Conservation (phyloP, 129 eudicot species). For the Cynara cardunculus region DNA sequence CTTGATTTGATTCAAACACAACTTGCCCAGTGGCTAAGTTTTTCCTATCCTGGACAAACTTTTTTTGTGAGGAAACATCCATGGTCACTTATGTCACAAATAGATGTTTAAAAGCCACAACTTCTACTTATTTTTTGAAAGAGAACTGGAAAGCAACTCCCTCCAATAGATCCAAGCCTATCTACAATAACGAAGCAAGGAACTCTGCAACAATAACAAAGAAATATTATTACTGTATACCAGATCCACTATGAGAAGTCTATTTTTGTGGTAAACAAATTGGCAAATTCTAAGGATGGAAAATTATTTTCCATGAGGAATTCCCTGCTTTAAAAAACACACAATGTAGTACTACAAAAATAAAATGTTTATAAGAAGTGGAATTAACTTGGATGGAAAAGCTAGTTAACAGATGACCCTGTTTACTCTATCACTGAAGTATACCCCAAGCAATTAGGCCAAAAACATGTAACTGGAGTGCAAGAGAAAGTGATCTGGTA, state of each 20-base stretch:
- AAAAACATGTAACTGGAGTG: background rate
- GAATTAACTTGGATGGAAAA: background rate
- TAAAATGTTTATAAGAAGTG: background rate
- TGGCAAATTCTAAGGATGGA: background rate
- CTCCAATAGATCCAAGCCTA: background rate
- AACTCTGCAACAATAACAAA: background rate
- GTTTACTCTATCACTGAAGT: background rate
- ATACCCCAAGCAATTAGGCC: background rate
- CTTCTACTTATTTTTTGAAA: background rate
- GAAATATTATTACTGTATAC: background rate
- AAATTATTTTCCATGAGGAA: background rate
- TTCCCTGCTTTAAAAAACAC: background rate
- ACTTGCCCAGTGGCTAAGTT: slow-evolving; percentile 12
- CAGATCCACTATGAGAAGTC: background rate
- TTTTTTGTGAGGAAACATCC: slow-evolving; percentile 18
- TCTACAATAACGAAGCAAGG: background rate
- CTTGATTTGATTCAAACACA: slow-evolving; percentile 10
- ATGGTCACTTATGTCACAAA: slow-evolving; percentile 14
- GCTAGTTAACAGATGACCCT: background rate
- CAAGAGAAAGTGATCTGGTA: background rate
- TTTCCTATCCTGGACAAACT: slow-evolving; percentile 12
- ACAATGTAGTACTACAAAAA: background rate
- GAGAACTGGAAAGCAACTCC: background rate
- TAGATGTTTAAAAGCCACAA: background rate
- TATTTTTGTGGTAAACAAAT: background rate